Evolutionary conservation across 2,329 filamentous ascomycete species (phyloP).

Genomic region (Emergomyces orientalis): DNA sequence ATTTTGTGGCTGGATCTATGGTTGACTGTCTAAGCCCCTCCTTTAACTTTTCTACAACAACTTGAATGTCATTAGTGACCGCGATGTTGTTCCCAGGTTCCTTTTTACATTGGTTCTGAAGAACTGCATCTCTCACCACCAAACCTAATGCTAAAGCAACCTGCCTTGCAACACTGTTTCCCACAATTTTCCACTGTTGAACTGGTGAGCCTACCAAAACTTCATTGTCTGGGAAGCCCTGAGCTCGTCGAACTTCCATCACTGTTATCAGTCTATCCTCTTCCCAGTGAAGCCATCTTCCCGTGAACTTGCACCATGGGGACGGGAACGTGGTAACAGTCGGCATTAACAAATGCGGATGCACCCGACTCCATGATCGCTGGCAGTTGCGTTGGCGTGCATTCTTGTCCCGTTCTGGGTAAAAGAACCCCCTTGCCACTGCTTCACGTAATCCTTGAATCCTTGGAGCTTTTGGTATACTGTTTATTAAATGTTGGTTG

Average conservation of each 20-base stretch:
- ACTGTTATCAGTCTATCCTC: constrained; percentile 54
- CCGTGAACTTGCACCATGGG: constrained; percentile 48
- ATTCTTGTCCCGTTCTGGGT: constrained; percentile 10
- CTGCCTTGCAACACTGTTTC: constrained; percentile 66
- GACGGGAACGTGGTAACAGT: constrained; percentile 52
- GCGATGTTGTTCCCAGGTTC: background rate
- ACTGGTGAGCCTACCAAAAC: constrained; percentile 51
- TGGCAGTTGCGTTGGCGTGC: background rate
- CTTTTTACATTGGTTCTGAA: constrained; percentile 7
- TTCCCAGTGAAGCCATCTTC: constrained; percentile 54
- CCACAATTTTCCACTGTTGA: constrained; percentile 58
- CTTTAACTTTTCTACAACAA: background rate
- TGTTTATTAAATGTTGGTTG: constrained; percentile 41
- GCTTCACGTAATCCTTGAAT: constrained; percentile 15
- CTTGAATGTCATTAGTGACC: background rate
- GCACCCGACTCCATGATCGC: constrained; percentile 17
- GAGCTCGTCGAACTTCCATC: constrained; percentile 58
- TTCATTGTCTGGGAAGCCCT: constrained; percentile 62
- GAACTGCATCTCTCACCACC: constrained; percentile 51
- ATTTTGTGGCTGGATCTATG: background rate
- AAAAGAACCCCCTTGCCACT: constrained; percentile 15
- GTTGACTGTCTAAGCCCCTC: background rate
- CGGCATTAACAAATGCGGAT: constrained; percentile 45
- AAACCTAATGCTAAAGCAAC: constrained; percentile 59
- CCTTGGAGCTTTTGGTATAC: constrained; percentile 49